phyloP scores from a whole-genome alignment of 1,284 basidiomycete genomes.

The Microbotryum lychnidis-dioicae region DNA sequence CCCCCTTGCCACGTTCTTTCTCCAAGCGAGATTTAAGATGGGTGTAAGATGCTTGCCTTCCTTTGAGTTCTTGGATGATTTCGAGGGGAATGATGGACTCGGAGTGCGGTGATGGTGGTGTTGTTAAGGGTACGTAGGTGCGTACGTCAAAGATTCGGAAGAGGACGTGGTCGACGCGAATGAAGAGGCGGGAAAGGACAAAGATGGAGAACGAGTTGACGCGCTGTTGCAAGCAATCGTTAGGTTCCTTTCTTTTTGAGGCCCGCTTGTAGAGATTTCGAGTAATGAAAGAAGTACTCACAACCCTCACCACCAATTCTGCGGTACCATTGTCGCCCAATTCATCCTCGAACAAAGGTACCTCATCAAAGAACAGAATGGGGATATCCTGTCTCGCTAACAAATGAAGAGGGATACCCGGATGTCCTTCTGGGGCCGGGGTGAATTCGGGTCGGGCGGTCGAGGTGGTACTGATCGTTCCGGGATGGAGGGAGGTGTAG shows the following conservation, averaged over 20 bases:
- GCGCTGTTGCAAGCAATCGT: conserved; percentile 50
- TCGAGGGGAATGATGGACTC: conserved; percentile 28
- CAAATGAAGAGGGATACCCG: conserved; percentile 64
- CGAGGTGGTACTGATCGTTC: conserved; percentile 44
- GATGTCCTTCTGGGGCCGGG: conserved; percentile 44
- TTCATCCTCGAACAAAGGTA: conserved; percentile 87
- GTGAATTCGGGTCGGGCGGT: conserved; percentile 6
- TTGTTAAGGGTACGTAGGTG: conserved; percentile 70
- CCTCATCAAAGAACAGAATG: conserved; percentile 88
- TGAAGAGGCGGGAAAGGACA: conserved; percentile 80
- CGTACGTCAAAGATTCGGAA: conserved; percentile 87
- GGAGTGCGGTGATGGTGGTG: too few species aligned
- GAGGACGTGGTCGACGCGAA: conserved; percentile 89
- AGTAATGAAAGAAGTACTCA: conserved; percentile 45
- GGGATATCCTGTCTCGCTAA: conserved; percentile 76
- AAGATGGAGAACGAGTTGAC: conserved; percentile 98
- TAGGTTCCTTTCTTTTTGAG: not conserved
- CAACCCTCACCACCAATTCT: conserved; percentile 69
- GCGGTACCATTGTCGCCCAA: conserved; percentile 89
- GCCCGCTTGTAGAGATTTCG: too few species aligned
- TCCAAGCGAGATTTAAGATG: not conserved
- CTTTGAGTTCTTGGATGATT: conserved; percentile 71
- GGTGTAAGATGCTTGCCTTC: conserved; percentile 77
- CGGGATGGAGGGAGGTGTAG: conserved; percentile 81
- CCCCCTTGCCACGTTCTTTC: conserved; percentile 37